A percentile compares a stretch with the other conserved stretches of the same genome.
Evolutionary conservation across 495 filamentous ascomycete genomes (phyloP).

Genomic region (Cairneyella variabilis): DNA sequence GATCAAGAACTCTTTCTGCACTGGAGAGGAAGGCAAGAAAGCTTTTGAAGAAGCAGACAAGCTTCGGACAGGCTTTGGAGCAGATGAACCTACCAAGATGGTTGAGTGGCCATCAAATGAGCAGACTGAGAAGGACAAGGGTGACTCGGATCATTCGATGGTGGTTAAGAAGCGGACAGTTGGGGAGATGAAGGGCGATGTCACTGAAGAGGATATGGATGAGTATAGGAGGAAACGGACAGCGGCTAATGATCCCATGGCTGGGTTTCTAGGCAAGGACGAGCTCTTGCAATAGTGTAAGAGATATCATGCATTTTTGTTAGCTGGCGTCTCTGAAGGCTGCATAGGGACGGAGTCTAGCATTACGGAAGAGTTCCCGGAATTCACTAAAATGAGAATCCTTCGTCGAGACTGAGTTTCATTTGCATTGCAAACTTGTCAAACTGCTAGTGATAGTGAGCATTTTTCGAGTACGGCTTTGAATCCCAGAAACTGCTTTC

Average conservation of each 20-base stretch:
- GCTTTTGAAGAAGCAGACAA: slow-evolving; percentile 67
- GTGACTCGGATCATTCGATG: slow-evolving; percentile 1
- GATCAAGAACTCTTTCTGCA: slow-evolving; percentile 96
- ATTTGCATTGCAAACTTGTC: too few relatives aligned
- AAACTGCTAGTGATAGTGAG: too few relatives aligned
- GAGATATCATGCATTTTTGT: background rate
- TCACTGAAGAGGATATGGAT: slow-evolving; percentile 80
- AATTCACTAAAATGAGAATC: too few relatives aligned
- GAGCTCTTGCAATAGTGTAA: slow-evolving; percentile 25
- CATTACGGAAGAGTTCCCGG: too few relatives aligned
- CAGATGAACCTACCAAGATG: slow-evolving; percentile 25
- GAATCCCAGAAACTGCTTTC: too few relatives aligned
- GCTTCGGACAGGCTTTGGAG: slow-evolving; percentile 46
- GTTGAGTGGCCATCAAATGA: slow-evolving; percentile 31
- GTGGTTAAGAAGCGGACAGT: slow-evolving; percentile 61
- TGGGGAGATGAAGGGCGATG: slow-evolving; percentile 69
- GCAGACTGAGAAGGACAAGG: slow-evolving; percentile 26
- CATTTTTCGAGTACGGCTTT: too few relatives aligned
- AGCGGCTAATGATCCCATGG: slow-evolving; percentile 80
- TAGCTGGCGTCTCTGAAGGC: too few relatives aligned
- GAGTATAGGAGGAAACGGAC: slow-evolving; percentile 70
- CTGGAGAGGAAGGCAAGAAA: slow-evolving; percentile 75
- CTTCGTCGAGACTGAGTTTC: too few relatives aligned
- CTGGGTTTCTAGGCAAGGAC: slow-evolving; percentile 63
- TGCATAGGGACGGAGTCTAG: too few relatives aligned